phyloP scores from a whole-genome alignment of 305 asterid genomes.

The Ruellia speciosa region DNA sequence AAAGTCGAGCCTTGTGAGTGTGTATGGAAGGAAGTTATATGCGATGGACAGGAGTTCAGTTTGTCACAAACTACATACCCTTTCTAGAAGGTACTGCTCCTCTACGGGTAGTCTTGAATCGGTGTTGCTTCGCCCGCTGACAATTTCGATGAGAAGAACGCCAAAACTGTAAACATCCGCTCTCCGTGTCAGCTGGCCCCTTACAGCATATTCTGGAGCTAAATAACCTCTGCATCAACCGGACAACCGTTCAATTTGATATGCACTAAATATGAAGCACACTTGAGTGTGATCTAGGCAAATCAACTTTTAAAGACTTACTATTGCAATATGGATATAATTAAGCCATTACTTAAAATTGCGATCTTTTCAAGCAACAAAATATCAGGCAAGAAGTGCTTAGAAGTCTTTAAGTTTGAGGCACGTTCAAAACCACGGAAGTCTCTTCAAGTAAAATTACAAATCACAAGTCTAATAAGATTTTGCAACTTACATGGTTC shows the following conservation, averaged over 20 bases:
- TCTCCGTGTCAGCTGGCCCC: conserved; percentile 78
- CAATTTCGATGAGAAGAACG: conserved; percentile 81
- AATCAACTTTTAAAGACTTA: background rate
- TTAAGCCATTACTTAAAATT: too few species aligned
- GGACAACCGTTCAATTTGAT: conserved; percentile 4
- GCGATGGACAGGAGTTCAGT: background rate
- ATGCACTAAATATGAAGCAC: background rate
- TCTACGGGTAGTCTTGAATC: conserved; percentile 61
- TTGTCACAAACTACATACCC: conserved; percentile 41
- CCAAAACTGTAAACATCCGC: conserved; percentile 92
- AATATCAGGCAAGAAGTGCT: too few species aligned
- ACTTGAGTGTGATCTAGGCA: background rate
- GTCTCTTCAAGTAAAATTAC: too few species aligned
- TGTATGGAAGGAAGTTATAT: background rate
- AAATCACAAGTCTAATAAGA: background rate
- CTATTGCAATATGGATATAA: too few species aligned
- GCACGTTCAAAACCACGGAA: too few species aligned
- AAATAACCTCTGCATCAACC: conserved; percentile 72
- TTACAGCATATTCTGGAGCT: conserved; percentile 94
- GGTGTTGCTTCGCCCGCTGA: conserved; percentile 87
- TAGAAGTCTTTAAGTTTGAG: too few species aligned
- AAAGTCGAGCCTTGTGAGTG: background rate
- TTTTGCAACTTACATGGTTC: conserved; percentile 68
- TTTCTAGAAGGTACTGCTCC: conserved; percentile 79
- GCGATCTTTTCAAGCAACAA: too few species aligned